Conservation (phyloP, 2,329 filamentous ascomycete species). For the Sporothrix pallida region DNA sequence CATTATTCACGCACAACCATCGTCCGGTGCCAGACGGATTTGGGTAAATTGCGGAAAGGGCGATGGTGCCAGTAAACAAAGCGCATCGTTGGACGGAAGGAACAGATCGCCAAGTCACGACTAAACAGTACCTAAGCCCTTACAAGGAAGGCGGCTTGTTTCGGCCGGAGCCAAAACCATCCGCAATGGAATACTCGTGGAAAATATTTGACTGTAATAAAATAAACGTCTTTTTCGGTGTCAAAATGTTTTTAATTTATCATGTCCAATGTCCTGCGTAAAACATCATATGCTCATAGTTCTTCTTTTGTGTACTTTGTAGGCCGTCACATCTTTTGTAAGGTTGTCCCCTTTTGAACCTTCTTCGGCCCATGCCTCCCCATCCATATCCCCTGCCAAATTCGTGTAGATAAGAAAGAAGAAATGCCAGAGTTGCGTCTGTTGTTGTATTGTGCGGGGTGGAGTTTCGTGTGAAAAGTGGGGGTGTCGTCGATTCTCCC, state of each 20-base stretch:
- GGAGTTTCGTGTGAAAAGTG: neutral
- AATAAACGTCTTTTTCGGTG: neutral
- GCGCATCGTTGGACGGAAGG: neutral
- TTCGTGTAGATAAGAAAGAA: conserved; percentile 4
- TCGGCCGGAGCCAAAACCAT: neutral
- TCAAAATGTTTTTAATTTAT: neutral
- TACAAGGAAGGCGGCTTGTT: neutral
- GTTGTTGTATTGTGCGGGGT: neutral
- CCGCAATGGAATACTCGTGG: no score
- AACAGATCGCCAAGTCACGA: neutral
- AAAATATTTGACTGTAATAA: neutral
- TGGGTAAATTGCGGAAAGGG: neutral
- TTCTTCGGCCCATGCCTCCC: neutral
- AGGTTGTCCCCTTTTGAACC: neutral
- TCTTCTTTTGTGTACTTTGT: neutral
- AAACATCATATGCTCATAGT: conserved; percentile 25
- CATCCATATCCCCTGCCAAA: neutral
- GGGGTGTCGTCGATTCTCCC: neutral
- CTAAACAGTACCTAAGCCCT: no score
- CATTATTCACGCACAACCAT: neutral
- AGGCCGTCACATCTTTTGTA: neutral
- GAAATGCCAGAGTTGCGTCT: neutral
- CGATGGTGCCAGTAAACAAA: neutral
- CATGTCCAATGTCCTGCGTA: conserved; percentile 26
- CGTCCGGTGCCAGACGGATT: neutral